Evolutionary conservation across 306 rosid genomes (phyloP).

Genomic region (Quercus bicolor): DNA sequence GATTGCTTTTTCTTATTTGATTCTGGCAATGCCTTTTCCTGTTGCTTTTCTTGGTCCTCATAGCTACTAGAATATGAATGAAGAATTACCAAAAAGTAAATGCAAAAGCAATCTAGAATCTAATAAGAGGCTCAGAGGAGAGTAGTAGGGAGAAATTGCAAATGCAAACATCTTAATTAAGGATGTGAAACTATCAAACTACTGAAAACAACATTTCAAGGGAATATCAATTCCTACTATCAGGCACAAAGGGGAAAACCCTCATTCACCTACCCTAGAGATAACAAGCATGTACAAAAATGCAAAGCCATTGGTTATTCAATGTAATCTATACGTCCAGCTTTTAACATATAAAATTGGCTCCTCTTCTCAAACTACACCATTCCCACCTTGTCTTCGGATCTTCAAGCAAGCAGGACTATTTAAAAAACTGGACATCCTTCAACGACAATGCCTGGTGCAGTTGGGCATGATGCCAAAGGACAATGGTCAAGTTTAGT

Average conservation of each 20-base stretch:
- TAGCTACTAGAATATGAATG: neutral
- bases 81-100: neutral
- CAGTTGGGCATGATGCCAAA: constrained; percentile 82
- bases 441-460: constrained; percentile 69
- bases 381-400: neutral
- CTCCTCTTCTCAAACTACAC: constrained; percentile 7
- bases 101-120: neutral
- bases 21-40: neutral
- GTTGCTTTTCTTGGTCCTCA: neutral
- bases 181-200: neutral
- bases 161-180: neutral
- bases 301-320: constrained; percentile 37
- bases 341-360: neutral
- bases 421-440: constrained; percentile 74
- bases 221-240: neutral
- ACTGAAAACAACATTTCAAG: neutral
- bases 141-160: neutral
- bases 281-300: constrained; percentile 31
- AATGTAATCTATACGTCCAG: neutral
- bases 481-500: constrained; percentile 79
- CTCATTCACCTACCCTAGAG: neutral
- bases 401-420: neutral
- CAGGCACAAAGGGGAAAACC: constrained; percentile 3
- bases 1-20: neutral
- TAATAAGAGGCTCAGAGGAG: neutral